These are phyloP conservation scores for Aureobasidium uvarum DNA, from an alignment of 2,329 filamentous ascomycete genomes.

Conservation along the genomic window DNA sequence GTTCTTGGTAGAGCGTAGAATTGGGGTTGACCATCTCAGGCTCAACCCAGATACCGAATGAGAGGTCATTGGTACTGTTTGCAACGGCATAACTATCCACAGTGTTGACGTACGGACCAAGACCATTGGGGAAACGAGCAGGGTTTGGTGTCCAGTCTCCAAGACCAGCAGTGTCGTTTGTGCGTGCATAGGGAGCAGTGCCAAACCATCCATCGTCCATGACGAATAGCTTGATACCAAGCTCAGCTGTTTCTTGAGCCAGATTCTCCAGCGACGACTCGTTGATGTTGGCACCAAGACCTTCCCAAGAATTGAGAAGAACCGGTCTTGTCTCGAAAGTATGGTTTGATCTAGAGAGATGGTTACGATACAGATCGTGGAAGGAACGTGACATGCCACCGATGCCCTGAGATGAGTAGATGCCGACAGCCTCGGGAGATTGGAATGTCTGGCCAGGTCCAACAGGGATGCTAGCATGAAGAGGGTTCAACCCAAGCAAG, in stretches of 20 bases:
- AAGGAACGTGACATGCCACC: conserved; percentile 62
- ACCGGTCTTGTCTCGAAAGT: conserved; percentile 54
- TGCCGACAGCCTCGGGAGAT: conserved; percentile 62
- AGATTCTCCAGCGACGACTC: conserved; percentile 56
- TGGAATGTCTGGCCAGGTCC: conserved; percentile 57
- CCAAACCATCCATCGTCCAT: conserved; percentile 69
- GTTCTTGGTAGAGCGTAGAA: conserved; percentile 59
- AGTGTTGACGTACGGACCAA: conserved; percentile 52
- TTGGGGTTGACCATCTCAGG: conserved; percentile 67
- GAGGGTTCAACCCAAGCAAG: conserved; percentile 59
- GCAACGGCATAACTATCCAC: conserved; percentile 52
- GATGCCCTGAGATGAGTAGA: conserved; percentile 59
- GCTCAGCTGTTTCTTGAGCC: conserved; percentile 55
- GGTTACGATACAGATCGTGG: conserved; percentile 60
- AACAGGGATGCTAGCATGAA: conserved; percentile 60
- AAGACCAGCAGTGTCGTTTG: conserved; percentile 57
- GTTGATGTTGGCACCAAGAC: conserved; percentile 59
- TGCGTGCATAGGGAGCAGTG: conserved; percentile 55
- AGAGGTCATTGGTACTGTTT: conserved; percentile 51
- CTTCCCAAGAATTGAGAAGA: conserved; percentile 66
- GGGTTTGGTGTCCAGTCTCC: conserved; percentile 64
- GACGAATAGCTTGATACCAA: conserved; percentile 63
- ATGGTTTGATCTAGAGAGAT: conserved; percentile 59
- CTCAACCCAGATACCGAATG: conserved; percentile 66
- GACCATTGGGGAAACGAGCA: conserved; percentile 57